Evolutionary conservation across 1,284 basidiomycete species (phyloP).

Genomic region (Acaromyces ingoldii): DNA sequence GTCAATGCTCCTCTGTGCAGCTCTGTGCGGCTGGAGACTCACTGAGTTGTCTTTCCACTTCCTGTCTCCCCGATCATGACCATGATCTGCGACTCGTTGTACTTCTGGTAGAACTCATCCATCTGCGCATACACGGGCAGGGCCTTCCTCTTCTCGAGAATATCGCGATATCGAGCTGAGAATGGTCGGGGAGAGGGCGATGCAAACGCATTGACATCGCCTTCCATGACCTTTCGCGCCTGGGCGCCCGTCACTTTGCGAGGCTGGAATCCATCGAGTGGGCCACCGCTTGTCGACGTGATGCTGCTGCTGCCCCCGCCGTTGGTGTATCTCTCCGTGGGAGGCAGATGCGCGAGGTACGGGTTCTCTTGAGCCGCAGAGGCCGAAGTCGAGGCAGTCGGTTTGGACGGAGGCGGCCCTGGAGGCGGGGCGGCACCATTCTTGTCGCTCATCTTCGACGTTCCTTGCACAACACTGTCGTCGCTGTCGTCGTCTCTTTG

Average conservation of each 20-base stretch:
- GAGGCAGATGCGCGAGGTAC: constrained; percentile 36
- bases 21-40: constrained; percentile 44
- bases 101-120: constrained; percentile 84
- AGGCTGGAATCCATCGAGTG: constrained; percentile 72
- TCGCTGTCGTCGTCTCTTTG: too few species aligned
- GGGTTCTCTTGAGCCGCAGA: constrained; percentile 30
- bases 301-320: constrained; percentile 8
- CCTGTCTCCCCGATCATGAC: constrained; percentile 98
- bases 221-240: constrained; percentile 70
- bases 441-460: too few species aligned
- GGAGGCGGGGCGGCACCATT: too few species aligned
- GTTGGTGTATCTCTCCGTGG: constrained; percentile 8
- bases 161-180: constrained; percentile 76
- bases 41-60: constrained; percentile 97
- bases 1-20: not conserved
- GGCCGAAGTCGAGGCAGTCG: not conserved
- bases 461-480: too few species aligned
- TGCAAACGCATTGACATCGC: constrained; percentile 77
- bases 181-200: constrained; percentile 59
- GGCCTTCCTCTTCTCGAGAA: constrained; percentile 76
- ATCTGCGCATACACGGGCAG: constrained; percentile 90
- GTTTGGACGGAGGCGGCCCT: constrained; percentile 4
- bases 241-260: constrained; percentile 69
- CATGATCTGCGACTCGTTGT: constrained; percentile 79
- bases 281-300: constrained; percentile 51